Base-by-base conservation (phyloP, 805 yeast species). In the Danielia reshetovae region DNA sequence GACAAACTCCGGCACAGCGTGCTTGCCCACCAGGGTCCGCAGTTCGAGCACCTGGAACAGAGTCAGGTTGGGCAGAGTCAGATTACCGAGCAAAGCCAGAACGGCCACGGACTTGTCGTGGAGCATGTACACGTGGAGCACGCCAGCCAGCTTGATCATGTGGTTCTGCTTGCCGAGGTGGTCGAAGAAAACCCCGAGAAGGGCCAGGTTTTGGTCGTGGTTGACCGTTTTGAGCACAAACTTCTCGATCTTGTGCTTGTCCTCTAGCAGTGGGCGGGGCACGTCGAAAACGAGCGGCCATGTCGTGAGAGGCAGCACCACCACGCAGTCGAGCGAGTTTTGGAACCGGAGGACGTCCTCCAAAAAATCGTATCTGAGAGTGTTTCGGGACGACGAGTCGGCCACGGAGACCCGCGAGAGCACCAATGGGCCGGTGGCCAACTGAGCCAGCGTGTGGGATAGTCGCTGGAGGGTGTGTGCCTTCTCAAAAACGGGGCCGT, bases 111-210 rank as follows among this genome's bases (percentile, higher is more conserved):
- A n/a, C n/a, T n/a, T n/a, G 24, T 36, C 29, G 32, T 56, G 55
- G 15, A 57, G 23, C n/a, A 57, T 29, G 35, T 51, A 60, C 2
- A 58, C 4, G 11, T 48, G 51, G 17, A 60, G 16, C 5, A 16
- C 23, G 22, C 42, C 39, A 1, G 67, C 63, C 22, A 46, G 47
- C 16, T 48, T 44, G 21, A 65, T 49, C 18, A 63, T 35, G 35
- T 61, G 62, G 39, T 65, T 61, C 8, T 43, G 40, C 16, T 46
- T 47, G 18, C 34, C 28, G 2, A 64, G 19, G 18, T 51, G 36
- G 39, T 56, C 56, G 18, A 62, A 38, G 38, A 51, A 61, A 8
- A 60, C 39, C 7, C 49, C 43, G 14, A 55, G 45, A 11, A 55
- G 40, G 22, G 44, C 37, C 16, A 37, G 38, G 35, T 48, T 45